A percentile compares a stretch with the other conserved stretches of the same genome.
Conservation (phyloP, 1,284 basidiomycete genomes). For the Farysia itapuensis region DNA sequence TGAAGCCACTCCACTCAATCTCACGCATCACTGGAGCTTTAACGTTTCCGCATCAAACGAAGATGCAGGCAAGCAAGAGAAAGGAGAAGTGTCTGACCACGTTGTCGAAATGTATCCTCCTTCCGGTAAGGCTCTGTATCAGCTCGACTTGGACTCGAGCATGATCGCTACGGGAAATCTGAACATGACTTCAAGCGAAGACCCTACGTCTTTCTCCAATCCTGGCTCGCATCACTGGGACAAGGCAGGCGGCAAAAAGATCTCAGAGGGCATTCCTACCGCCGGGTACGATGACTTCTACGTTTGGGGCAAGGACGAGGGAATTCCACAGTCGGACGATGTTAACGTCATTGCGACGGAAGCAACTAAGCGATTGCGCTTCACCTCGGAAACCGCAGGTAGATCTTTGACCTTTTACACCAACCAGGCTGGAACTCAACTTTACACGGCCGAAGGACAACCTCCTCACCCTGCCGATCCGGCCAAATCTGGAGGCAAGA, state of each 20-base stretch:
- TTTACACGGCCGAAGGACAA: slow-evolving; percentile 43
- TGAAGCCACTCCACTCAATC: slow-evolving; percentile 51
- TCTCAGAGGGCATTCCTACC: slow-evolving; percentile 19
- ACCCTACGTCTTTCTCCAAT: slow-evolving; percentile 18
- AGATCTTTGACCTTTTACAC: slow-evolving; percentile 38
- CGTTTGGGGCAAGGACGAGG: slow-evolving; percentile 33
- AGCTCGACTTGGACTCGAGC: slow-evolving; percentile 36
- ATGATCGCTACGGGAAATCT: slow-evolving; percentile 43
- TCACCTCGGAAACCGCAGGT: slow-evolving; percentile 25
- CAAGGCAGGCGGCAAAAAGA: slow-evolving; percentile 19
- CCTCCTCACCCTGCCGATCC: slow-evolving; percentile 31
- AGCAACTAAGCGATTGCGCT: slow-evolving; percentile 22
- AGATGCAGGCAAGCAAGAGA: slow-evolving; percentile 17
- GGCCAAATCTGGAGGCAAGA: slow-evolving; percentile 10
- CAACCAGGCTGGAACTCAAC: slow-evolving; percentile 50
- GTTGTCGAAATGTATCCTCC: slow-evolving; percentile 31
- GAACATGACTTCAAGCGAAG: slow-evolving; percentile 1
- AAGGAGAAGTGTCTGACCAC: slow-evolving; percentile 32
- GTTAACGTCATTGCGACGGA: slow-evolving; percentile 15
- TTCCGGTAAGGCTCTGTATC: slow-evolving; percentile 16
- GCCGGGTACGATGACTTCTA: slow-evolving; percentile 54
- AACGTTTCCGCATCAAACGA: slow-evolving; percentile 37
- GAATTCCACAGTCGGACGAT: slow-evolving; percentile 17
- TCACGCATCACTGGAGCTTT: slow-evolving; percentile 59
- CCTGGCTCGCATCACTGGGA: slow-evolving; percentile 35